Evolutionary conservation across 2,329 filamentous ascomycete genomes (phyloP).

Genomic region (Penicillium sclerotiorum): DNA sequence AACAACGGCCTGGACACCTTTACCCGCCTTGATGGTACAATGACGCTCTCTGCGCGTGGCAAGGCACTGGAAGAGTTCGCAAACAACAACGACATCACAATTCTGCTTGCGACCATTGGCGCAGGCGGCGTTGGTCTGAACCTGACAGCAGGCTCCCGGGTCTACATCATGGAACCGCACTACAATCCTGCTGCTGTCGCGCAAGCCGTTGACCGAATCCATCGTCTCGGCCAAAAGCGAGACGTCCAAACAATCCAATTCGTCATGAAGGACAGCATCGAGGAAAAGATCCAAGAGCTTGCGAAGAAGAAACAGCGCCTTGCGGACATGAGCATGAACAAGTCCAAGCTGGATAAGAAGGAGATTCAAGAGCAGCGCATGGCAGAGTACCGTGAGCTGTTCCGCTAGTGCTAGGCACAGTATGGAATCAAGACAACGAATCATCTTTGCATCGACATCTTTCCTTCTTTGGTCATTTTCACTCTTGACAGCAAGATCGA

Average conservation of each 20-base stretch:
- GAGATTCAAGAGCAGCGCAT: constrained; percentile 68
- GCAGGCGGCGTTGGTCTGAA: constrained; percentile 92
- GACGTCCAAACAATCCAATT: constrained; percentile 84
- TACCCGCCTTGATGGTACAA: constrained; percentile 83
- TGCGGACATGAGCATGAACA: constrained; percentile 82
- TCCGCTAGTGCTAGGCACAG: too few relatives aligned
- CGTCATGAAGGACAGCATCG: constrained; percentile 88
- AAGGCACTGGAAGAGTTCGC: constrained; percentile 77
- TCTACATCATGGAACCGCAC: constrained; percentile 97
- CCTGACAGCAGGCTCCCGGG: constrained; percentile 79
- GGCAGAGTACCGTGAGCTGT: constrained; percentile 63
- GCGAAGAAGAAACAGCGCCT: constrained; percentile 92
- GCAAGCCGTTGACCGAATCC: constrained; percentile 91
- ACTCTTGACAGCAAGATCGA: too few relatives aligned
- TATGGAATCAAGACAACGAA: constrained; percentile 28
- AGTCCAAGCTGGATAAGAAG: constrained; percentile 59
- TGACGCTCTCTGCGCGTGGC: constrained; percentile 74
- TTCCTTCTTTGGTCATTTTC: neutral
- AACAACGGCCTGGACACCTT: constrained; percentile 60
- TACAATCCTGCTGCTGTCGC: constrained; percentile 95
- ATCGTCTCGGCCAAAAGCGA: constrained; percentile 86
- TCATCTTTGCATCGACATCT: neutral
- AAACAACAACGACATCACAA: constrained; percentile 68
- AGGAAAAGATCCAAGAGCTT: constrained; percentile 87
- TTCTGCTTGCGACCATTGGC: constrained; percentile 89